Percentiles rank a stretch among this genome's conserved stretches.
Evolutionary conservation across 1,284 basidiomycete species (phyloP).

Genomic region (Mycena sp.): DNA sequence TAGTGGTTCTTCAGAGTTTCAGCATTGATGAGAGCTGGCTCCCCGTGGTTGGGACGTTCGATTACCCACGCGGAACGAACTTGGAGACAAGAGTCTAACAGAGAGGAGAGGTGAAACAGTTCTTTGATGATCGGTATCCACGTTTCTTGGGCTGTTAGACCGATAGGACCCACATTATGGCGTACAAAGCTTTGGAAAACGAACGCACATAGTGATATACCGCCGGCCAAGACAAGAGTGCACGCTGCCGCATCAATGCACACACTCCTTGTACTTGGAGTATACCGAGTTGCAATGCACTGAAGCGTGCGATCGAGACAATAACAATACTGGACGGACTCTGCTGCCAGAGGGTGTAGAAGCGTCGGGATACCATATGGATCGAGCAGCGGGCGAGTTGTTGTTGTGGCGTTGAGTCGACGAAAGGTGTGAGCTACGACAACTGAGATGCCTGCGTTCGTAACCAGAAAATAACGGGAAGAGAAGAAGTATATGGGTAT

Average conservation of each 20-base stretch:
- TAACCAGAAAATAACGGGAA: too few species aligned
- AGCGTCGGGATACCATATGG: too few species aligned
- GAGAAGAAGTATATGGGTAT: too few species aligned
- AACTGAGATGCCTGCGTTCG: too few species aligned
- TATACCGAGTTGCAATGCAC: conserved; percentile 22
- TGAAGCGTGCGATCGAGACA: conserved; percentile 16
- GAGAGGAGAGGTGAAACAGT: conserved; percentile 15
- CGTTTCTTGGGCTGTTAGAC: conserved; percentile 21
- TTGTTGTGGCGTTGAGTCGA: too few species aligned
- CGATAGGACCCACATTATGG: not conserved
- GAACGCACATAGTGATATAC: conserved; percentile 22
- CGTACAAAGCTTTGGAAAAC: not conserved
- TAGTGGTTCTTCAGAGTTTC: conserved; percentile 29
- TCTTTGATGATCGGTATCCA: conserved; percentile 30
- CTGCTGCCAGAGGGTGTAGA: not conserved
- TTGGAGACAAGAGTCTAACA: not conserved
- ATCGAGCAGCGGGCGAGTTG: too few species aligned
- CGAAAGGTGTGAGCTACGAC: too few species aligned
- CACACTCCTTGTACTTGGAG: too few species aligned
- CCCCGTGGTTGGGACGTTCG: conserved; percentile 33
- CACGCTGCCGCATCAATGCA: not conserved
- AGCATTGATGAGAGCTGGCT: conserved; percentile 28
- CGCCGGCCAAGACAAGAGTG: conserved; percentile 17
- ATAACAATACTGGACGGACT: conserved; percentile 15
- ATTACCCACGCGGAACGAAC: conserved; percentile 29